Evolutionary conservation across 2,329 filamentous ascomycete genomes (phyloP), one percentile per base, ranked within the genome.

Genomic region (Sporothrix pallida): DNA sequence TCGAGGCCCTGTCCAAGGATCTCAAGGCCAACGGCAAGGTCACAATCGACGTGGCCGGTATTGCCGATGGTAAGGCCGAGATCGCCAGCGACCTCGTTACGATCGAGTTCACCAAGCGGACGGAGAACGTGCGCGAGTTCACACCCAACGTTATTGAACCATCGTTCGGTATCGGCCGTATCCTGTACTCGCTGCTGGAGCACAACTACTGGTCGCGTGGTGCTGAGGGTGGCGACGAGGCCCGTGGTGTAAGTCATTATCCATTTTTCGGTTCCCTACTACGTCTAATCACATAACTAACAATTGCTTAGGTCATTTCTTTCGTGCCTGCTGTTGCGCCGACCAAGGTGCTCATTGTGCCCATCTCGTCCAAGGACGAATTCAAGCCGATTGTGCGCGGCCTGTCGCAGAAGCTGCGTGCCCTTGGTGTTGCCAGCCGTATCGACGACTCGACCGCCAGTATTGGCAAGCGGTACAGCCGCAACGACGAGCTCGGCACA

Each of bases 81-180:
- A 85, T 98, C 70, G 86, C 87, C 78, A 91, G 91, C 80, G 94
- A 97, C 75, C 87, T 97, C 68, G 86, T 99, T 80, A 89, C 86
- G 74, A 94, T 98, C 78, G 93, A 95, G 84, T 94, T 93, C 84
- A 90, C 91, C 78, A 97, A 92, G 78, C 88, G 94, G 76, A 88
- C 90, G 3, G 93, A 97, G 83, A 92, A 97, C 81, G 89, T 91
- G 74, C 89, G 96, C 79, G 95, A 98, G 82, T 99, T 93, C 85
- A 97, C 92, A 0, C 95, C 95, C 75, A 98, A 98, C 80, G 94
- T 97, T 67, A 97, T 98, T 78, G 96, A 99, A 85, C 96, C 95
- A 1, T 98, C 95, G 0, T 99, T 98, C 79, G 95, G 95, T 86
- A 97, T 98, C 80, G 96, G 95, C 75, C 90, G 95, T 78, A 98